Evolutionary conservation across 2,329 filamentous ascomycete species (phyloP), one percentile per base, ranked within the genome.

Genomic region (Aspergillus tanneri): DNA sequence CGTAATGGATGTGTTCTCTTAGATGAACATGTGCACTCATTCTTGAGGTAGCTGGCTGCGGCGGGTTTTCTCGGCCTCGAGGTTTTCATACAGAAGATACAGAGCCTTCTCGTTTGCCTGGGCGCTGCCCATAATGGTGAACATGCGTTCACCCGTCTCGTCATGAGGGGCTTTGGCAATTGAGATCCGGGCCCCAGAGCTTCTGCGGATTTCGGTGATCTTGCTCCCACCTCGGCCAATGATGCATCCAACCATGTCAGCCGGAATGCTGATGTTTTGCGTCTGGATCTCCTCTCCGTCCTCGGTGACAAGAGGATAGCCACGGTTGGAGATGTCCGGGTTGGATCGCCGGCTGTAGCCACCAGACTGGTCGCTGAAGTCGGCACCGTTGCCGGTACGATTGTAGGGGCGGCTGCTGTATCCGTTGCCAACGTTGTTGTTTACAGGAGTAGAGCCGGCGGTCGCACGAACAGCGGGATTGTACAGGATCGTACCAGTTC

Each of bases 191-290:
- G 93, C 93, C 52, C 91, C 91, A 46, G 93, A 99, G 54, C 86
- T 91, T 79, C 96, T 95, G 72, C 93, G 88, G 63, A 99, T 99
- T 76, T 99, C 93, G 71, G 90, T 96, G 68, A 99, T 99, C 82
- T 99, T 99, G 78, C 83, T 91, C 57, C 93, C 93, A 46, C 81
- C 90, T 57, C 91, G 87, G 58, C 93, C 93, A 69, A 99, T 99
- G 75, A 99, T 99, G 76, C 93, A 99, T 60, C 93, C 93, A 70
- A 99, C 93, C 93, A 99, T 99, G 77, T 99, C 93, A 39, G 93
- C 91, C 21, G 93, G 93, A 64, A 99, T 99, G 78, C 90, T 96
- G 74, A 99, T 99, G 76, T 99, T 99, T 69, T 99, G 93, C 1
- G 93, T 99, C 72, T 96, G 92, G 53, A 97, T 88, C 72, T 96